phyloP scores from a whole-genome alignment of 192 early-diverging fungal genomes.

The Umbelopsis sp. region DNA sequence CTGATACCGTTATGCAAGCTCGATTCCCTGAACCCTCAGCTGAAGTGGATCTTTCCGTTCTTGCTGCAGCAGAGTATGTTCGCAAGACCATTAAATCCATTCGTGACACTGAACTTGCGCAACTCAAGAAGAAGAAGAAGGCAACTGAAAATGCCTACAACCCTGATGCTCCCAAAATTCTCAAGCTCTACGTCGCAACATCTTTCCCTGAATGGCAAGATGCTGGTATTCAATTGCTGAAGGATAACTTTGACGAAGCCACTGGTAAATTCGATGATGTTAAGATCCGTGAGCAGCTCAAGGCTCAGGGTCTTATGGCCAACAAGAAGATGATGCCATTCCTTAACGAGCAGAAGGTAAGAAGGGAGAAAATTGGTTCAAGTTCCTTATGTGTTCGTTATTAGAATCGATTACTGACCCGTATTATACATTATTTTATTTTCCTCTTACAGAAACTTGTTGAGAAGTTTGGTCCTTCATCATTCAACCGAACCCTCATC shows the following conservation, averaged over 20 bases:
- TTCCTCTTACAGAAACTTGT: conserved; percentile 89
- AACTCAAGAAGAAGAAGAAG: conserved; percentile 82
- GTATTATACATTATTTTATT: conserved; percentile 36
- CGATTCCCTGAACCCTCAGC: conserved; percentile 54
- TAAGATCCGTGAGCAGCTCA: conserved; percentile 69
- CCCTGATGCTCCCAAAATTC: conserved; percentile 61
- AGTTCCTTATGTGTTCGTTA: neutral
- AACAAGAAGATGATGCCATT: conserved; percentile 99
- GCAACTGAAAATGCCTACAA: conserved; percentile 55
- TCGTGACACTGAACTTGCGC: conserved; percentile 76
- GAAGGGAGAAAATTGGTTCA: neutral
- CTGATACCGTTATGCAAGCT: conserved; percentile 61
- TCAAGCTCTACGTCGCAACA: conserved; percentile 80
- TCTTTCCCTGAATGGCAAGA: conserved; percentile 97
- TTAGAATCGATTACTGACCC: neutral
- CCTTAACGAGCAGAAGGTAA: conserved; percentile 63
- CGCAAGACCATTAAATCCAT: conserved; percentile 71
- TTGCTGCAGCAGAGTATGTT: conserved; percentile 81
- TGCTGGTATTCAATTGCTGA: conserved; percentile 53
- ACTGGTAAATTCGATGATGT: conserved; percentile 72
- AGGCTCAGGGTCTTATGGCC: conserved; percentile 75
- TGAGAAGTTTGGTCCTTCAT: conserved; percentile 60
- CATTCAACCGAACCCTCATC: conserved; percentile 78
- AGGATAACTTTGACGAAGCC: conserved; percentile 54
- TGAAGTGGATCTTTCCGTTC: conserved; percentile 67